Evolutionary conservation across 2,329 filamentous ascomycete genomes (phyloP).

Genomic region (Xylaria sp.): DNA sequence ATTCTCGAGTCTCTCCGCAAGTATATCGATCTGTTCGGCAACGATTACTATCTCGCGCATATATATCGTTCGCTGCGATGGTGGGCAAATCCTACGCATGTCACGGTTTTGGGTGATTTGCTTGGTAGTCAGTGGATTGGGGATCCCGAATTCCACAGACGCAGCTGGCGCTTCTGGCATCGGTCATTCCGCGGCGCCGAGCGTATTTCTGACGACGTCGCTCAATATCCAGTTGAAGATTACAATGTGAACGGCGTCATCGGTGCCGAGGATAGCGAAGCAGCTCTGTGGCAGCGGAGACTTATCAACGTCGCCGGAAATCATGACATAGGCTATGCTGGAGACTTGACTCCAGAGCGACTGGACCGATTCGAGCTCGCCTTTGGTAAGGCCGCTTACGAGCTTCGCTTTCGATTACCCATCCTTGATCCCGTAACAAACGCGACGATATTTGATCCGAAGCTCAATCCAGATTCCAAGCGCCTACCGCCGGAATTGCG

Average conservation of each 20-base stretch:
- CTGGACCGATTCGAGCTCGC: slow-evolving; percentile 74
- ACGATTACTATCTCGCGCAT: slow-evolving; percentile 91
- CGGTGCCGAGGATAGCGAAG: slow-evolving; percentile 42
- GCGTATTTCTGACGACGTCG: slow-evolving; percentile 55
- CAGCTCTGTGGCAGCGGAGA: slow-evolving; percentile 60
- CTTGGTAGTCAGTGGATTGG: slow-evolving; percentile 93
- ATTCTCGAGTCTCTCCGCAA: slow-evolving; percentile 67
- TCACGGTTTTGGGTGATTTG: slow-evolving; percentile 83
- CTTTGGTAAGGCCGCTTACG: slow-evolving; percentile 89
- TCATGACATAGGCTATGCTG: slow-evolving; percentile 94
- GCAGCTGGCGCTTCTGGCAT: slow-evolving; percentile 73
- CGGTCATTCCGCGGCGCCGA: slow-evolving; percentile 67
- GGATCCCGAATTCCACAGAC: slow-evolving; percentile 72
- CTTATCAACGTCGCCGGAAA: slow-evolving; percentile 92
- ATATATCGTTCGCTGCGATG: slow-evolving; percentile 79
- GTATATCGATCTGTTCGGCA: slow-evolving; percentile 80
- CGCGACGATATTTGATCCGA: slow-evolving; percentile 39
- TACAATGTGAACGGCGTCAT: slow-evolving; percentile 48
- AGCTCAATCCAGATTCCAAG: slow-evolving; percentile 41
- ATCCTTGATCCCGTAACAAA: slow-evolving; percentile 36
- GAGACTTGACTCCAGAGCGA: slow-evolving; percentile 73
- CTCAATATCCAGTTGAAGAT: slow-evolving; percentile 42
- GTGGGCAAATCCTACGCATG: slow-evolving; percentile 81
- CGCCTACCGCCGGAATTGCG: slow-evolving; percentile 64
- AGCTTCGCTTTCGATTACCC: slow-evolving; percentile 66